These are phyloP conservation scores for Irineochytrium annulatum DNA, from an alignment of 192 early-diverging fungal species.

Conservation along the genomic window DNA sequence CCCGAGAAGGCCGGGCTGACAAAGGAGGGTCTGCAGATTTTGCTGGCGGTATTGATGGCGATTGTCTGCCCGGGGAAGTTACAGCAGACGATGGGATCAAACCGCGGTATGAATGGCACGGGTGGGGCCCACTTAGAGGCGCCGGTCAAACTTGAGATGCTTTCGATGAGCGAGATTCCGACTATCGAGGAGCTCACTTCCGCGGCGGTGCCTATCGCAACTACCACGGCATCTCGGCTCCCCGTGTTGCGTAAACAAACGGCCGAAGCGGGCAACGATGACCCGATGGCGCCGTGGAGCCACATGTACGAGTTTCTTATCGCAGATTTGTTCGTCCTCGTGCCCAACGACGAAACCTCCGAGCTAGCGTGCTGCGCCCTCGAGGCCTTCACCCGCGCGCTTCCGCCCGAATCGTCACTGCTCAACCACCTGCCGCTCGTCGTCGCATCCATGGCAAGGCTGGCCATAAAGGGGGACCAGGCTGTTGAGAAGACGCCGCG, in stretches of 20 bases:
- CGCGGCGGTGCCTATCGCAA: background rate
- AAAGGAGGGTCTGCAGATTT: slow-evolving; percentile 14
- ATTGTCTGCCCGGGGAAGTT: background rate
- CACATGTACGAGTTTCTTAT: background rate
- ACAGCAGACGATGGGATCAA: background rate
- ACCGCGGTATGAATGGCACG: background rate
- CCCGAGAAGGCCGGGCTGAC: slow-evolving; percentile 3
- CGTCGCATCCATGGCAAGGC: slow-evolving; percentile 7
- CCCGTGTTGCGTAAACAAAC: background rate
- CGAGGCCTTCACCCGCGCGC: slow-evolving; percentile 8
- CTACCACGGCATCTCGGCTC: background rate
- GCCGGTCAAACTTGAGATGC: background rate
- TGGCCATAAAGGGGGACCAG: background rate
- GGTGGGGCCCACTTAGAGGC: background rate
- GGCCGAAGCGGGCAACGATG: background rate
- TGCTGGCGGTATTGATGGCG: slow-evolving; percentile 4
- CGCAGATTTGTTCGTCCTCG: slow-evolving; percentile 7
- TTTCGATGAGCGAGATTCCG: background rate
- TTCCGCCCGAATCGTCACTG: background rate
- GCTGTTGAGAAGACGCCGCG: background rate
- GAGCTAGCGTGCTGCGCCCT: slow-evolving; percentile 14
- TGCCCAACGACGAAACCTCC: slow-evolving; percentile 6
- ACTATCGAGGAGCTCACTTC: background rate
- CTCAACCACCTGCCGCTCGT: background rate
- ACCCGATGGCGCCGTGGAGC: background rate